Evolutionary conservation across 805 yeast species (phyloP), one percentile per base, ranked within the genome.

Genomic region (Sugiyamaella floridensis): DNA sequence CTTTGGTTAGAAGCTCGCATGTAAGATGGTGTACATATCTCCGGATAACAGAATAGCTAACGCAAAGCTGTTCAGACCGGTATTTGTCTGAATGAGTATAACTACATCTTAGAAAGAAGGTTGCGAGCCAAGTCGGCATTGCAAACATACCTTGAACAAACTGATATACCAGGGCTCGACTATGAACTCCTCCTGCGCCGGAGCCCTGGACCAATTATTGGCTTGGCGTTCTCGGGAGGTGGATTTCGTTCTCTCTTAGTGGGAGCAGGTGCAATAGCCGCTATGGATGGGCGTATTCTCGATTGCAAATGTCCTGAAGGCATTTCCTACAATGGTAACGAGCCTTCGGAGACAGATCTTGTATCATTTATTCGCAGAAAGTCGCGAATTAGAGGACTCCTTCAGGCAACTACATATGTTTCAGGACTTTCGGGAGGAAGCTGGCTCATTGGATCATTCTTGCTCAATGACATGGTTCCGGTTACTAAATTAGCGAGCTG

Each of bases 231-330:
- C 59, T 80, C 88, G 14, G 97, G 97, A 46, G 97, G 97, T 60
- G 97, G 97, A 3, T 89, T 86, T 65, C 74, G 96, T 57, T 92
- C 96, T 32, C 85, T 89, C 86, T 68, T 88, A 43, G 69, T 76
- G 53, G 95, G 95, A 2, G 95, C 95, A 3, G 96, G 96, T 37
- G 80, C 81, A 61, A 67, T 88, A n/a, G 73, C 90, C 0, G 95
- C 92, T 2, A 68, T 85, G 53, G 96, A 88, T 64, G 80, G 80
- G 58, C 72, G 93, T 59, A 26, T 37, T 8, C 18, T 14, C 12
- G 49, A 52, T 28, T 9, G 18, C n/a, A 12, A 22, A 14, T 47
- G 43, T 10, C 16, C n/a, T 12, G 3, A 10, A 4, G 42, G 14
- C 12, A 41, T 41, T 11, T 4, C 12, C 9, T 41, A 11, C 29